Percentiles rank a stretch among this genome's conserved stretches.
phyloP scores from a whole-genome alignment of 2,329 filamentous ascomycete species.

The Penicillium sp. region DNA sequence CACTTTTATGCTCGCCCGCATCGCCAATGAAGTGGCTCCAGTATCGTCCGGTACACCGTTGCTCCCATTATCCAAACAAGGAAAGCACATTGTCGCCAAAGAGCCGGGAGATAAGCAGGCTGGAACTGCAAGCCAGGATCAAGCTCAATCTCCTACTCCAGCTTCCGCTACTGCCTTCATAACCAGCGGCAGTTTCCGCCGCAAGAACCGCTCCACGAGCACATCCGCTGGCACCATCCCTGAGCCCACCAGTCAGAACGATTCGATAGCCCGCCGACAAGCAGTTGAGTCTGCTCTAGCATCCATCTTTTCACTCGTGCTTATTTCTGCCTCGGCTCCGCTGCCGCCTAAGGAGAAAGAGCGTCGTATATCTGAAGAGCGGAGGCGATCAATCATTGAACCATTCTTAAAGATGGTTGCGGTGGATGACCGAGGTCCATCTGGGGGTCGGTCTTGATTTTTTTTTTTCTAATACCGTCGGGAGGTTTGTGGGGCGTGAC shows the following conservation, averaged over 20 bases:
- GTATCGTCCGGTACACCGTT: constrained; percentile 26
- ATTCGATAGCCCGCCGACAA: constrained; percentile 55
- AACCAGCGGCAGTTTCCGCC: constrained; percentile 32
- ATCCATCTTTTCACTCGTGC: constrained; percentile 61
- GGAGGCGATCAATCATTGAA: constrained; percentile 66
- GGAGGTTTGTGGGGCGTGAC: neutral
- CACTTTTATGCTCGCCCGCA: constrained; percentile 68
- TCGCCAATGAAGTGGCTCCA: constrained; percentile 56
- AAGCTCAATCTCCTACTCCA: constrained; percentile 16
- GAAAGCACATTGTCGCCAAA: constrained; percentile 5
- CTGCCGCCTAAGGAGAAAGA: constrained; percentile 56
- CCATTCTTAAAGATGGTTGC: constrained; percentile 60
- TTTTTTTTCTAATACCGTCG: neutral
- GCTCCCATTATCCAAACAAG: neutral
- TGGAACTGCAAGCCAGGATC: constrained; percentile 5
- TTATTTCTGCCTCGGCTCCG: constrained; percentile 56
- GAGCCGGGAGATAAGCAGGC: constrained; percentile 4
- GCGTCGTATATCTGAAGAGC: constrained; percentile 60
- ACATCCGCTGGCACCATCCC: constrained; percentile 24
- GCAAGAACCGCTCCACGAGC: constrained; percentile 28
- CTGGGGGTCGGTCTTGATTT: constrained; percentile 27
- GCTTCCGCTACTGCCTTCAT: constrained; percentile 31
- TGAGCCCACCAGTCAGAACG: constrained; percentile 27
- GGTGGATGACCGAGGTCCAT: constrained; percentile 37
- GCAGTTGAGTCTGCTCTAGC: constrained; percentile 63